Percentiles rank a stretch among this genome's conserved stretches.
Conservation (phyloP, 2,329 filamentous ascomycete species). For the Conoideocrella luteorostrata region DNA sequence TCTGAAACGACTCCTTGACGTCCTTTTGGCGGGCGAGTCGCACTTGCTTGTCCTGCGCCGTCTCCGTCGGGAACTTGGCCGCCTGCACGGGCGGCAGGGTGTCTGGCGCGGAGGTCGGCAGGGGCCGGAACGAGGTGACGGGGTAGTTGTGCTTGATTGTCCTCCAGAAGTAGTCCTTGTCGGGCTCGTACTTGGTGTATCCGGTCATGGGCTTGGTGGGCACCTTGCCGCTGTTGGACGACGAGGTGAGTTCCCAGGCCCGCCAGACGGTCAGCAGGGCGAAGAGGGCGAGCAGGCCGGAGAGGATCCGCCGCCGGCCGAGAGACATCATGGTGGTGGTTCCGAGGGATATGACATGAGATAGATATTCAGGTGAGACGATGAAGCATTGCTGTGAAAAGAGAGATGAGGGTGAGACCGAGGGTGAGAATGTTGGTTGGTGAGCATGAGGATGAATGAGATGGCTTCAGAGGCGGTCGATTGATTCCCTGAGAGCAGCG, state of each 20-base stretch:
- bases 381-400: background rate
- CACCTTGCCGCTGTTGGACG: background rate
- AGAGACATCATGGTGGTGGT: constrained; percentile 7
- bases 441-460: no score
- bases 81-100: constrained; percentile 9
- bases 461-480: no score
- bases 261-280: constrained; percentile 8
- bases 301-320: constrained; percentile 9
- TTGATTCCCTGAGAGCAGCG: no score
- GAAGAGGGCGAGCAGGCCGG: constrained; percentile 5
- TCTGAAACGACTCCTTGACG: constrained; percentile 36
- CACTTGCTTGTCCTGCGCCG: constrained; percentile 13
- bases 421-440: no score
- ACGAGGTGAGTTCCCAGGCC: constrained; percentile 7
- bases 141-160: constrained; percentile 14
- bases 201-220: constrained; percentile 5
- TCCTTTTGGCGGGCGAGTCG: constrained; percentile 30
- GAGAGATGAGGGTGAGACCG: background rate
- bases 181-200: constrained; percentile 8
- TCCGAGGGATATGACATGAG: background rate
- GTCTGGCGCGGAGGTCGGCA: constrained; percentile 7
- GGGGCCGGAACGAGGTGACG: constrained; percentile 9
- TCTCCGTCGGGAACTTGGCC: constrained; percentile 13
- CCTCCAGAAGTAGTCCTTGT: constrained; percentile 15
- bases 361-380: background rate